A percentile compares a stretch with the other conserved stretches of the same genome.
Conservation (phyloP, 331 rosid species). For the Dryas integrifolia region DNA sequence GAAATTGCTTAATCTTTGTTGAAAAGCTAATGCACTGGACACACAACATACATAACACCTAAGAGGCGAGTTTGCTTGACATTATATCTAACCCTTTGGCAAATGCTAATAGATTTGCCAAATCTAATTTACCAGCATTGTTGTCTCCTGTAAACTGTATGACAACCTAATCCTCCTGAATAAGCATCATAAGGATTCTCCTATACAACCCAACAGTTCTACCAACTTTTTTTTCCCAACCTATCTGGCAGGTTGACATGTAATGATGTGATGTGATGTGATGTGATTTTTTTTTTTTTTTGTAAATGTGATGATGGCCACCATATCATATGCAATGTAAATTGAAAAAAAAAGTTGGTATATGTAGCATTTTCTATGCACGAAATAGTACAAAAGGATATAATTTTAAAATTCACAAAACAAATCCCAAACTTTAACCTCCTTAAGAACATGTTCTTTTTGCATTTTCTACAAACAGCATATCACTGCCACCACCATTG, state of each 20-base stretch:
- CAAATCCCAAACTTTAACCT: neutral
- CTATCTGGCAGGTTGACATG: no score
- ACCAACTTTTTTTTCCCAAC: no score
- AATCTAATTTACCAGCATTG: neutral
- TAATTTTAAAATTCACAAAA: neutral
- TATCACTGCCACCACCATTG: neutral
- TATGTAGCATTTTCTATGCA: neutral
- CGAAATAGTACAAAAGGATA: no score
- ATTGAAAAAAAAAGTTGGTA: no score
- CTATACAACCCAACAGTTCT: no score
- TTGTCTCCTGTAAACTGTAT: neutral
- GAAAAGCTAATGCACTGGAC: constrained; percentile 23
- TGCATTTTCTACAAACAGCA: neutral
- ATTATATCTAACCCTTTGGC: constrained; percentile 8
- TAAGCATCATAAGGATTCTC: neutral
- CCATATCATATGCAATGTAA: no score
- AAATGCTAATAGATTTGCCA: neutral
- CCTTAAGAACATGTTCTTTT: neutral
- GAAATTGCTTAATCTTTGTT: constrained; percentile 33
- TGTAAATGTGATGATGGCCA: no score
- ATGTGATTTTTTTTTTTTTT: no score
- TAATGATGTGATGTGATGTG: no score
- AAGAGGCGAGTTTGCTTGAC: neutral
- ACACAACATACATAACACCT: constrained; percentile 11
- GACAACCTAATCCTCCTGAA: neutral